Conservation (phyloP, 495 filamentous ascomycete genomes). For the Aspergillus funiculosus region DNA sequence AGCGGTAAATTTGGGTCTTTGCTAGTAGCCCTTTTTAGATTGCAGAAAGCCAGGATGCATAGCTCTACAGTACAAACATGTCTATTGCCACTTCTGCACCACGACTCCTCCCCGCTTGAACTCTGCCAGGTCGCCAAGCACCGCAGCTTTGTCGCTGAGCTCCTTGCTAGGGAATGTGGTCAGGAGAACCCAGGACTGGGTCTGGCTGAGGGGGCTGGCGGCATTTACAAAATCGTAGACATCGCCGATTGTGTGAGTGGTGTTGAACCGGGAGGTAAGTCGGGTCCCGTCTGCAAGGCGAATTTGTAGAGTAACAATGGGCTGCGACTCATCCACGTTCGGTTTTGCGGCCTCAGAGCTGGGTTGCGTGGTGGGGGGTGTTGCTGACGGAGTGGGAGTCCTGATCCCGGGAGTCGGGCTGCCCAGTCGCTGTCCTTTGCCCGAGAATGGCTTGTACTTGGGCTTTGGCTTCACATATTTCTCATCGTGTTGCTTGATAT, state of each 20-base stretch:
- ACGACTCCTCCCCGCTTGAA: conserved; percentile 80
- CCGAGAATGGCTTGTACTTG: conserved; percentile 80
- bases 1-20: conserved; percentile 1
- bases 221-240: conserved; percentile 79
- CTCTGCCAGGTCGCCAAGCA: conserved; percentile 71
- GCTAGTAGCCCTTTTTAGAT: background rate
- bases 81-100: conserved; percentile 77
- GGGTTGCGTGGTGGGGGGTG: conserved; percentile 29
- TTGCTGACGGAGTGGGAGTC: conserved; percentile 25
- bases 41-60: no score
- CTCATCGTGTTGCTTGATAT: conserved; percentile 78
- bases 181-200: conserved; percentile 72
- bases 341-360: conserved; percentile 38
- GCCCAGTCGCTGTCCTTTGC: conserved; percentile 79
- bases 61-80: background rate
- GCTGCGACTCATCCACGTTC: conserved; percentile 67
- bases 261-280: conserved; percentile 84
- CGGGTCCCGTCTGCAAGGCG: conserved; percentile 87
- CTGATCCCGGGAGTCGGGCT: conserved; percentile 73
- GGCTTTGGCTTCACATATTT: conserved; percentile 78
- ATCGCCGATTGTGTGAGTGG: conserved; percentile 81
- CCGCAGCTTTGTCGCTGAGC: conserved; percentile 62
- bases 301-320: conserved; percentile 74
- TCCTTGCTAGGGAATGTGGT: conserved; percentile 97
- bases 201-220: conserved; percentile 52